Conservation (phyloP, 2,329 filamentous ascomycete genomes). For the Colletotrichum sp. region DNA sequence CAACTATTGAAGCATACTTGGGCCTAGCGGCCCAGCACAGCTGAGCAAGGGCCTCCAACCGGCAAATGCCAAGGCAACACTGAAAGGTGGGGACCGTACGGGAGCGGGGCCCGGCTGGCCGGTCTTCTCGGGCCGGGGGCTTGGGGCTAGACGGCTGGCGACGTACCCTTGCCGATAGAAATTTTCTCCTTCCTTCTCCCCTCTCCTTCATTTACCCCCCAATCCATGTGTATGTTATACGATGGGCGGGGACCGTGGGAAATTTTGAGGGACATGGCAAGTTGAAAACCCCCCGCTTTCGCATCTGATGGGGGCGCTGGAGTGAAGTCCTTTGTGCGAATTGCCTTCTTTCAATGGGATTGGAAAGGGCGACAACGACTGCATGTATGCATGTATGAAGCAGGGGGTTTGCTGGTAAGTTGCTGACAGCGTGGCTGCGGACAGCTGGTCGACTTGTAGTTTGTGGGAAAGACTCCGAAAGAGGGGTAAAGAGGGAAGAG, state of each 20-base stretch:
- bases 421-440: background rate
- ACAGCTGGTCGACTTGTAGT: background rate
- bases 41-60: background rate
- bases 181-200: background rate
- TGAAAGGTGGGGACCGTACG: background rate
- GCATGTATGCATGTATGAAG: background rate
- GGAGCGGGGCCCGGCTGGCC: background rate
- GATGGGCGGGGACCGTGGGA: background rate
- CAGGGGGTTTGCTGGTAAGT: background rate
- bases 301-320: accelerated
- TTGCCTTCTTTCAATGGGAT: background rate
- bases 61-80: background rate
- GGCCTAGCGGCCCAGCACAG: background rate
- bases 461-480: background rate
- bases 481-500: background rate
- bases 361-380: background rate
- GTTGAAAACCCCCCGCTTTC: background rate
- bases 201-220: background rate
- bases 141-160: background rate
- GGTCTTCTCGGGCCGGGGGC: background rate
- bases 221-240: background rate
- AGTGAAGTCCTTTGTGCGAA: background rate
- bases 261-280: background rate
- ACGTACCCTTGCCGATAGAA: background rate
- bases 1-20: background rate